Evolutionary conservation across 257 asterid species (phyloP).

Genomic region (Petrea volubilis): DNA sequence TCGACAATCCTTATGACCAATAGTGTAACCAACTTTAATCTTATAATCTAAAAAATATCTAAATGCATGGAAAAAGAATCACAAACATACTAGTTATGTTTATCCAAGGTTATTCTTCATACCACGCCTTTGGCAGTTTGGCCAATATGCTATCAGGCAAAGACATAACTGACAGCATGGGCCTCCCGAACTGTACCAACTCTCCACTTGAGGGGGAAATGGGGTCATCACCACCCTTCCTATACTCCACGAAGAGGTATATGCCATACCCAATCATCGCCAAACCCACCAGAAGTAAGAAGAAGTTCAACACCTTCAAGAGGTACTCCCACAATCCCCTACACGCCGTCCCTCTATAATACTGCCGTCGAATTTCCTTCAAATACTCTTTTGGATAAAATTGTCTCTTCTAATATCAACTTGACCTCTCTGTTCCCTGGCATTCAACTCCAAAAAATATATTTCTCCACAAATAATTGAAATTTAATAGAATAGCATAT

Average conservation of each 20-base stretch:
- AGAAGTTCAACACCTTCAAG: slow-evolving; percentile 76
- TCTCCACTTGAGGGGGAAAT: slow-evolving; percentile 52
- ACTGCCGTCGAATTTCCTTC: neutral
- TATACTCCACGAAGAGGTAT: slow-evolving; percentile 77
- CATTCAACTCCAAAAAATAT: neutral
- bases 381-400: neutral
- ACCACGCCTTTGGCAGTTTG: slow-evolving; percentile 97
- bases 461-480: neutral
- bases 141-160: slow-evolving; percentile 67
- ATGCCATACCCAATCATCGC: slow-evolving; percentile 88
- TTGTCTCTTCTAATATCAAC: neutral
- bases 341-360: slow-evolving; percentile 63
- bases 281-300: slow-evolving; percentile 75
- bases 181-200: slow-evolving; percentile 75
- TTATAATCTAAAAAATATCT: neutral
- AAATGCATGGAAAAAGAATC: neutral
- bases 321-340: slow-evolving; percentile 80
- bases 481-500: neutral
- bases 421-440: slow-evolving; percentile 17
- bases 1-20: neutral
- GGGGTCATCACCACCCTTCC: slow-evolving; percentile 47
- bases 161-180: slow-evolving; percentile 77
- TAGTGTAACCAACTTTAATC: neutral
- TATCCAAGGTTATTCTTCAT: slow-evolving; percentile 13
- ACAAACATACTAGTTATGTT: slow-evolving; percentile 24